Evolutionary conservation across 2,329 filamentous ascomycete genomes (phyloP).

Genomic region (Xylaria digitata): DNA sequence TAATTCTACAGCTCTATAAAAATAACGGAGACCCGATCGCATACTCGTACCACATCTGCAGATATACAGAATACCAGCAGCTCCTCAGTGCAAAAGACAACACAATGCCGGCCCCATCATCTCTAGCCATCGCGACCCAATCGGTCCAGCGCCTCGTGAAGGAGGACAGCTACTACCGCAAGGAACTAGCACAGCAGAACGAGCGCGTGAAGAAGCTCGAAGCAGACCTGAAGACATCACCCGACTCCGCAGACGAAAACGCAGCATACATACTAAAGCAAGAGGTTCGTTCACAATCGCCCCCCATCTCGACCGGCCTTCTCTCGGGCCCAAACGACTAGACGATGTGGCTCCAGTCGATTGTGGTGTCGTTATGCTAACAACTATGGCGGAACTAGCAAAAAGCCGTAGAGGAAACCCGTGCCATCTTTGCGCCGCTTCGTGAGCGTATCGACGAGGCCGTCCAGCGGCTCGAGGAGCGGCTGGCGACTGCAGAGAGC

Average conservation of each 20-base stretch:
- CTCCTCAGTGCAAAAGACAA: constrained; percentile 1
- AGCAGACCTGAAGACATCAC: constrained; percentile 62
- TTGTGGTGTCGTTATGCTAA: constrained; percentile 10
- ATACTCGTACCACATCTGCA: not conserved
- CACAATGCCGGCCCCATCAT: constrained; percentile 79
- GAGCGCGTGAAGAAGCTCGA: constrained; percentile 76
- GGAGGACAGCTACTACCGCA: constrained; percentile 90
- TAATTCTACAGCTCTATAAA: constrained; percentile 23
- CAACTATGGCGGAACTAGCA: constrained; percentile 61
- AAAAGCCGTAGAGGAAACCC: constrained; percentile 87
- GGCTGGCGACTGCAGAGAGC: constrained; percentile 73
- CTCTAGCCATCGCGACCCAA: constrained; percentile 81
- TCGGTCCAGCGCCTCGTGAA: constrained; percentile 87
- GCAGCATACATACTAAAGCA: constrained; percentile 84
- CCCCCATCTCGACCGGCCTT: not conserved
- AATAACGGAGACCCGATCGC: not conserved
- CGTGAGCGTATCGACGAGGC: constrained; percentile 77
- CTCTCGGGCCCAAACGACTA: not conserved
- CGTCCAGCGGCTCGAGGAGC: constrained; percentile 77
- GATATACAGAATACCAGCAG: not conserved
- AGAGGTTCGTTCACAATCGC: constrained; percentile 69
- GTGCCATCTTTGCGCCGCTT: constrained; percentile 80
- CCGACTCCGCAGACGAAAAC: constrained; percentile 69
- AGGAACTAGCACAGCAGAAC: constrained; percentile 82
- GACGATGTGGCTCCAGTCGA: not conserved